Percentiles rank a stretch among this genome's conserved stretches.
Conservation (phyloP, 208 protist genomes). For the Trypanosoma theileri region DNA sequence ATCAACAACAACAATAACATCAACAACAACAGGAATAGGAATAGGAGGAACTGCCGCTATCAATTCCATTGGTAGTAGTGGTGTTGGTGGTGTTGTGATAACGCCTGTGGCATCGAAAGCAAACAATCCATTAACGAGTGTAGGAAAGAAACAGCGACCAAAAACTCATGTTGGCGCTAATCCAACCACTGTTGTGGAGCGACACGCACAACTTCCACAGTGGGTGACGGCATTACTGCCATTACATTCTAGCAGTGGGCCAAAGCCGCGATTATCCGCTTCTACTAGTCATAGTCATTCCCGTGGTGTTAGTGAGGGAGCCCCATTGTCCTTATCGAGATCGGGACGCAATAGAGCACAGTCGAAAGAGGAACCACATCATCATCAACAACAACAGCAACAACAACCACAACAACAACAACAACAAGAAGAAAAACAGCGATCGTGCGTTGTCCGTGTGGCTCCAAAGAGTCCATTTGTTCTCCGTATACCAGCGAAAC, state of each 20-base stretch:
- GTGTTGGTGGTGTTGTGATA: background rate
- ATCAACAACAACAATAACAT: conserved; percentile 17
- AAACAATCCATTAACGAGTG: too few relatives aligned
- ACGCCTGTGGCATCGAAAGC: background rate
- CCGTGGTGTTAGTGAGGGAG: background rate
- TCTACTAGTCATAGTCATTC: background rate
- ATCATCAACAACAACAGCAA: conserved; percentile 25
- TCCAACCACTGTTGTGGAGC: background rate
- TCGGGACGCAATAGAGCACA: conserved; percentile 2
- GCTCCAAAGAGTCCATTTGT: conserved; percentile 21
- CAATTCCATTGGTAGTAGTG: background rate
- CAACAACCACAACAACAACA: background rate
- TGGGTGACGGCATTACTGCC: conserved; percentile 3
- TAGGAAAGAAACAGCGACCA: too few relatives aligned
- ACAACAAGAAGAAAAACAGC: conserved; percentile 22
- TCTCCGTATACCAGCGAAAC: conserved; percentile 23
- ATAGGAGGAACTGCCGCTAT: background rate
- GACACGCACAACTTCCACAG: conserved; percentile 77
- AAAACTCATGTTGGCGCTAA: too few relatives aligned
- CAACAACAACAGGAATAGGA: background rate
- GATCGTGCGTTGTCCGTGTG: too few relatives aligned
- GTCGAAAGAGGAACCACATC: conserved; percentile 8
- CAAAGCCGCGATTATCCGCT: background rate
- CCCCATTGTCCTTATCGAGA: conserved; percentile 10
- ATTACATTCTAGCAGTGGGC: background rate